Percentiles rank a stretch among this genome's conserved stretches.
Conservation (phyloP, 345 rosid genomes). For the Psidium friedrichsthalianum region DNA sequence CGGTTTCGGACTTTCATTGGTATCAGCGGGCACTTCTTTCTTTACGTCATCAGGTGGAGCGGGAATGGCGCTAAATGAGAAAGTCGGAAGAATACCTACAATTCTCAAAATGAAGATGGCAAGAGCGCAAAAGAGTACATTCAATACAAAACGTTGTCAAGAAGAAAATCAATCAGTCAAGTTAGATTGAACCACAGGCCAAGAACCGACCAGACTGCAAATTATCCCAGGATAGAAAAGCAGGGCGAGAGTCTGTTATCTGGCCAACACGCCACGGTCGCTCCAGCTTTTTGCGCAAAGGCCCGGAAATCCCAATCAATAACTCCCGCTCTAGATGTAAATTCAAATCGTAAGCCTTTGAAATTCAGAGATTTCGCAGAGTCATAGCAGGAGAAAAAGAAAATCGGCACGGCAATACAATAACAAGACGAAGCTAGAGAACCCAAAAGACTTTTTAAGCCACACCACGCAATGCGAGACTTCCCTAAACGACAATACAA, state of each 20-base stretch:
- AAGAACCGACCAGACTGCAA: conserved; percentile 30
- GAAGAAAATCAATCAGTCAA: background rate
- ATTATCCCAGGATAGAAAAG: conserved; percentile 10
- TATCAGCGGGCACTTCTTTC: conserved; percentile 14
- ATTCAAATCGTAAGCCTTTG: background rate
- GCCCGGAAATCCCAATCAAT: conserved; percentile 7
- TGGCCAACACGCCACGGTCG: conserved; percentile 4
- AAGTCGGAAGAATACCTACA: conserved; percentile 25
- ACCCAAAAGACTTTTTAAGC: background rate
- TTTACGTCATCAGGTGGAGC: conserved; percentile 16
- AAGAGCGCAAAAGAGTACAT: background rate
- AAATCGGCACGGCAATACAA: background rate
- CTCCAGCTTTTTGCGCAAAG: conserved; percentile 10
- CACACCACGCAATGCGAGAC: background rate
- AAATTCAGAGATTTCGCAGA: background rate
- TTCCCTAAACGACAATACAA: no score
- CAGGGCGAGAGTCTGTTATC: conserved; percentile 3
- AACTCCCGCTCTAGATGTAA: background rate
- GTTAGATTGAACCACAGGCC: background rate
- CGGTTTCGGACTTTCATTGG: conserved; percentile 30
- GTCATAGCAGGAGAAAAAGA: background rate
- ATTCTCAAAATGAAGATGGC: background rate
- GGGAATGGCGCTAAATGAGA: conserved; percentile 33
- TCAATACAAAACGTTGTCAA: background rate
- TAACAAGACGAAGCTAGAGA: background rate